Conservation (phyloP, 495 filamentous ascomycete genomes). For the Xylaria palmicola region DNA sequence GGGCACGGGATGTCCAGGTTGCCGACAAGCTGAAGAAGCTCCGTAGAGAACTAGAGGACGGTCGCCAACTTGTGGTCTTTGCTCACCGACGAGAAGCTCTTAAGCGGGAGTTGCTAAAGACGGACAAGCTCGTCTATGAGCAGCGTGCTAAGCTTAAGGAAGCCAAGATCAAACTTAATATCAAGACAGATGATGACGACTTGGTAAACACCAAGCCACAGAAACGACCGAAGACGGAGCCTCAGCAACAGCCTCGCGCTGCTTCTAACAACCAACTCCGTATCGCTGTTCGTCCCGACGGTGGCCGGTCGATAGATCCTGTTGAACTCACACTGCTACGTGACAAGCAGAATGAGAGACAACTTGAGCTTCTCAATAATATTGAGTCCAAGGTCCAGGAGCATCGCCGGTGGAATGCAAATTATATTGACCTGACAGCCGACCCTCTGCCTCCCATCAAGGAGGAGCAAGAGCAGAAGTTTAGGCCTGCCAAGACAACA, state of each 20-base stretch:
- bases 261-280: slow-evolving; percentile 55
- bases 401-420: slow-evolving; percentile 83
- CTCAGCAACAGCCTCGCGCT: slow-evolving; percentile 31
- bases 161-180: slow-evolving; percentile 79
- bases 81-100: slow-evolving; percentile 75
- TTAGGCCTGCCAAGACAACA: slow-evolving; percentile 74
- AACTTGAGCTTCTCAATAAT: slow-evolving; percentile 71
- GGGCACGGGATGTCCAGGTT: slow-evolving; percentile 88
- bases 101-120: slow-evolving; percentile 70
- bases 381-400: slow-evolving; percentile 78
- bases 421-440: slow-evolving; percentile 78
- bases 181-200: slow-evolving; percentile 93
- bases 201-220: slow-evolving; percentile 88
- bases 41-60: slow-evolving; percentile 88
- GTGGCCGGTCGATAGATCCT: slow-evolving; percentile 63
- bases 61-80: slow-evolving; percentile 72
- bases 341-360: slow-evolving; percentile 76
- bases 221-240: slow-evolving; percentile 59
- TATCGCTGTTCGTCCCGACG: slow-evolving; percentile 65
- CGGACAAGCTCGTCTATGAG: slow-evolving; percentile 75
- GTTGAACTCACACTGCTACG: slow-evolving; percentile 71
- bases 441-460: slow-evolving; percentile 74
- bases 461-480: slow-evolving; percentile 57
- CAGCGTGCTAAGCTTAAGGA: slow-evolving; percentile 77
- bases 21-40: slow-evolving; percentile 91